Base-by-base conservation (phyloP, 2,329 filamentous ascomycete species). In the Metarhizium album region DNA sequence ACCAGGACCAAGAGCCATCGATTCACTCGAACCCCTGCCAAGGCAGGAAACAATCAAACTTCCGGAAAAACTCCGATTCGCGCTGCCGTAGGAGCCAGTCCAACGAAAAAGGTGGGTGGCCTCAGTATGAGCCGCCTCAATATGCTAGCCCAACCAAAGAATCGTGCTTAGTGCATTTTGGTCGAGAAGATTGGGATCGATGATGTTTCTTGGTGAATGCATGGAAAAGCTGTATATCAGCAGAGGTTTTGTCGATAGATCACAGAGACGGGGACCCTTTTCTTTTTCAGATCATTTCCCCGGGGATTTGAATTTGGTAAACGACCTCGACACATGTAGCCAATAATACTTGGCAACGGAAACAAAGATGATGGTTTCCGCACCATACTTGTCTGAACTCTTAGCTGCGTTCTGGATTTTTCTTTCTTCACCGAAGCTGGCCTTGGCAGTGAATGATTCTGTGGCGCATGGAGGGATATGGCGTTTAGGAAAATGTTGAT, bases 121-220 rank as follows among this genome's bases (percentile, higher is more conserved):
- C 63, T 84, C 51, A 83, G 73, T 55, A 61, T 82, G 53, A 82
- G 76, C 61, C 72, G 81, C 53, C 69, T 84, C 50, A 78, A 81
- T 59, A 78, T 80, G 75, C 73, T 84, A 23, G 74, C 81, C 45
- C 72, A 72, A 43, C 80, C 80, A 1, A 84, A 83, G 69, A 64
- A 72, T 55, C 73, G 80, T 52, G 74, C 66, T 53, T 79, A 67
- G 47, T 46, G 22, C 11, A 43, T 14, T 43, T 42, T 23, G 6
- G 16, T 14, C 40, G 20, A 16, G 20, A 14, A 9, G 8, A 14
- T 8, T 20, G 40, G 20, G 40, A 23, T 43, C 22, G 22, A 40
- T 40, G 18, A 20, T 6, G n/a, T 40, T 40, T 18, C 18, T n/a
- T 20, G 8, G 16, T 20, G 37, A 40, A 40, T 20, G 37, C 4